Conservation (phyloP, 805 yeast species). For the Starmerella sirachaensis region DNA sequence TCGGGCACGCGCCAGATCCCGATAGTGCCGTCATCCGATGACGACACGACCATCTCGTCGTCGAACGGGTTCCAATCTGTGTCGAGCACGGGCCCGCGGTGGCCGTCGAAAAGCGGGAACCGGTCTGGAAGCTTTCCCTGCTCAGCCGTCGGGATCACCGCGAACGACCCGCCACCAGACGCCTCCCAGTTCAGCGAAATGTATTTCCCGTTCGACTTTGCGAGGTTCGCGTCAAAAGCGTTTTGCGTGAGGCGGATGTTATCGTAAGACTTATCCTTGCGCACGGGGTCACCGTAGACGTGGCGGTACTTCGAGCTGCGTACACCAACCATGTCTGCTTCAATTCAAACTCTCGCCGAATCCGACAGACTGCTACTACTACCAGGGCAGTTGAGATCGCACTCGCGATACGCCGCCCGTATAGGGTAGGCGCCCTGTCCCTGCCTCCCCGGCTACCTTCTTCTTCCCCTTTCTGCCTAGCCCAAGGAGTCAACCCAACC, state of each 20-base stretch:
- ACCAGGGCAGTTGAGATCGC: no score
- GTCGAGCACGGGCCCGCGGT: slow-evolving; percentile 87
- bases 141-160: slow-evolving; percentile 75
- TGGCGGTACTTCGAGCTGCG: slow-evolving; percentile 96
- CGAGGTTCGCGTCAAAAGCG: slow-evolving; percentile 92
- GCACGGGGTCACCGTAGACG: slow-evolving; percentile 80
- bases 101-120: slow-evolving; percentile 90
- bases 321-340: slow-evolving; percentile 46
- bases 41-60: slow-evolving; percentile 58
- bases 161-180: slow-evolving; percentile 96
- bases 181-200: slow-evolving; percentile 85
- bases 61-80: slow-evolving; percentile 93
- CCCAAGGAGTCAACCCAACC: no score
- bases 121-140: slow-evolving; percentile 89
- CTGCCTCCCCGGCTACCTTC: no score
- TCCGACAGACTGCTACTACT: no score
- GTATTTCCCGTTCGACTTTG: slow-evolving; percentile 76
- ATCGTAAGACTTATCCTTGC: slow-evolving; percentile 60
- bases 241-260: slow-evolving; percentile 49
- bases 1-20: slow-evolving; percentile 82
- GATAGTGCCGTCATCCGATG: slow-evolving; percentile 73
- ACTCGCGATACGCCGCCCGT: no score
- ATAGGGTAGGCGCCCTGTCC: no score
- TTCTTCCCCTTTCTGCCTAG: no score
- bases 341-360: no score